Base-by-base conservation (phyloP, 495 filamentous ascomycete species). In the Bacidia rubella region DNA sequence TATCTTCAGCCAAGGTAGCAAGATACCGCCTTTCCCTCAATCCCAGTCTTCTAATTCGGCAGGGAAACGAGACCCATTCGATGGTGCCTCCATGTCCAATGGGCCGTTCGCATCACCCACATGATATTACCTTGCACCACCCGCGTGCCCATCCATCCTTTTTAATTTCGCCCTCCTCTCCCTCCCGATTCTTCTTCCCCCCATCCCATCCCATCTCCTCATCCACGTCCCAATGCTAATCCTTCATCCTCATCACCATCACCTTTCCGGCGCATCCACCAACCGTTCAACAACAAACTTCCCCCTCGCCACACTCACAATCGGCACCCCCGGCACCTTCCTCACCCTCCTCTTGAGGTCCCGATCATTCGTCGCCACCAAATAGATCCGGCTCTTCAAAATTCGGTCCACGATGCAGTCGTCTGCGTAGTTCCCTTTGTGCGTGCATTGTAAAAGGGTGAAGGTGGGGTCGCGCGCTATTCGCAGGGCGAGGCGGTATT, bases 271-370 rank as follows among this genome's bases (percentile, higher is more conserved):
- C 51, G 86, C 86, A 63, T 90, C 85, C 0, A 89, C 90, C 32
- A 97, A 69, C 57, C 88, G 76, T 71, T 97, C 90, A 62, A 98
- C 90, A 23, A 86, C 82, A 68, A 95, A 96, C 67, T 94, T 95
- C 17, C 81, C 86, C 57, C 81, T 75, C 17, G 81, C 81, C 21
- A 90, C 85, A 60, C 75, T 80, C 74, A 84, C 74, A 39, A 83
- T 80, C 21, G 73, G 73, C 3, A 74, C 80, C 55, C 82, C 75
- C 10, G 86, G 85, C 49, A 90, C 77, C 68, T 89, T 90, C 53
- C 86, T 71, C 48, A 96, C 80, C 51, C 90, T 72, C 59, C 87
- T 72, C 70, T 92, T 93, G 24, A 82, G 62, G 53, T 78, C 70
- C 49, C 70, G 66, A 56, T 59, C 61, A 12, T 63, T 63, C 11